Percentiles rank a stretch among this genome's conserved stretches.
Conservation (phyloP, 768 basidiomycete genomes). For the Suillus subaureus region DNA sequence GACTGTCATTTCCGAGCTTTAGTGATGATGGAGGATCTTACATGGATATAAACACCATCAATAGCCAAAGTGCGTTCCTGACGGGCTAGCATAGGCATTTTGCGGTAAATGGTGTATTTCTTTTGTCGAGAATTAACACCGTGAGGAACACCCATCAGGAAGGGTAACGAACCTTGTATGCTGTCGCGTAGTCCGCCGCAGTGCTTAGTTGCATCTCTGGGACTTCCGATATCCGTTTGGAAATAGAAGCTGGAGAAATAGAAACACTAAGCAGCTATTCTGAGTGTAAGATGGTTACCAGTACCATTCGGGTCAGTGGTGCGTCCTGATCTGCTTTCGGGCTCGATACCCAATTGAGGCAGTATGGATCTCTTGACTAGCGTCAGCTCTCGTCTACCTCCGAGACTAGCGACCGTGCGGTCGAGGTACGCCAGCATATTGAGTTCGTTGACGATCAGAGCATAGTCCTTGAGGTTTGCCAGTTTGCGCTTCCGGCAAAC, state of each 20-base stretch:
- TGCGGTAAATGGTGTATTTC: conserved; percentile 93
- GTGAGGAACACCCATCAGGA: background rate
- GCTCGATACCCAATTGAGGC: conserved; percentile 68
- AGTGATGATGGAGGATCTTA: conserved; percentile 34
- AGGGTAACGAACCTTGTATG: conserved; percentile 70
- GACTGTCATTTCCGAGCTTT: conserved; percentile 3
- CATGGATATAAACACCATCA: conserved; percentile 93
- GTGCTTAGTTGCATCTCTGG: conserved; percentile 56
- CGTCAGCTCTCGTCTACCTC: conserved; percentile 82
- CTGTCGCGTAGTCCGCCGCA: conserved; percentile 76
- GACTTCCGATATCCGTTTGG: conserved; percentile 81
- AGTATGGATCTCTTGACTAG: conserved; percentile 81
- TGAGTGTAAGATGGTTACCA: background rate
- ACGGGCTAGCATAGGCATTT: conserved; percentile 91
- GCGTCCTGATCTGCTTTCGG: conserved; percentile 61
- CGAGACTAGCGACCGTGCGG: conserved; percentile 93
- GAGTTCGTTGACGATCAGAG: conserved; percentile 61
- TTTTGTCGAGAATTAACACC: conserved; percentile 27
- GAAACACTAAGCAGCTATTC: conserved; percentile 6
- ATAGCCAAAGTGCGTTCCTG: conserved; percentile 92
- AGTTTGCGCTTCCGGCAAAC: conserved; percentile 74
- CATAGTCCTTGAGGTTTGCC: conserved; percentile 76
- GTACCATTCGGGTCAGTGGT: conserved; percentile 93
- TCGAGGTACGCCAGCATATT: conserved; percentile 88
- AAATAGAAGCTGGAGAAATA: conserved; percentile 74